Conservation (phyloP, 176 grass and related monocot species). For the Aegilops longissima region DNA sequence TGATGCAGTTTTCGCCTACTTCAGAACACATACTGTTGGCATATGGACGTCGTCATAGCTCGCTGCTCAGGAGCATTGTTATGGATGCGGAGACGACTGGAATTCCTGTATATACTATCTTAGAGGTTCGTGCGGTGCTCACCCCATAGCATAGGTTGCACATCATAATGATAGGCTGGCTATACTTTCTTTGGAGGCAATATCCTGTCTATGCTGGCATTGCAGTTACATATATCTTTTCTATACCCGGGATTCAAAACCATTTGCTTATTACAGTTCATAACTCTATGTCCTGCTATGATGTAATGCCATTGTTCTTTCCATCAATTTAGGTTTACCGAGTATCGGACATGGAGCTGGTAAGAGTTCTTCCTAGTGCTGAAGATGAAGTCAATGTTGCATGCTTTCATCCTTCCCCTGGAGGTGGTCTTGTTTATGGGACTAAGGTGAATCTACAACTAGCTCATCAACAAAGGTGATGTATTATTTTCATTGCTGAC, state of each 20-base stretch:
- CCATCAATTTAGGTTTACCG: conserved; percentile 76
- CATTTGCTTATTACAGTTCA: neutral
- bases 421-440: conserved; percentile 77
- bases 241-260: neutral
- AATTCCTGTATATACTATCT: conserved; percentile 95
- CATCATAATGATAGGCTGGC: conserved; percentile 4
- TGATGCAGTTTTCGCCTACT: conserved; percentile 90
- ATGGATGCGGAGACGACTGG: conserved; percentile 85
- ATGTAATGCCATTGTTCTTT: conserved; percentile 25
- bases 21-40: conserved; percentile 94
- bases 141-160: conserved; percentile 16
- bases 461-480: conserved; percentile 1
- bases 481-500: conserved; percentile 31
- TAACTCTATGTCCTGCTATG: neutral
- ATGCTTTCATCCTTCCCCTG: conserved; percentile 85
- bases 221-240: conserved; percentile 26
- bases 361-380: conserved; percentile 65
- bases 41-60: conserved; percentile 95
- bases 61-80: conserved; percentile 84
- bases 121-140: conserved; percentile 62
- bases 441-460: conserved; percentile 66
- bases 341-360: conserved; percentile 98
- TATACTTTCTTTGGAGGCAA: conserved; percentile 6
- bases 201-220: conserved; percentile 22
- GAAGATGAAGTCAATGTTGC: conserved; percentile 93